phyloP scores from a whole-genome alignment of 768 basidiomycete genomes.

The Lactarius deliciosus region DNA sequence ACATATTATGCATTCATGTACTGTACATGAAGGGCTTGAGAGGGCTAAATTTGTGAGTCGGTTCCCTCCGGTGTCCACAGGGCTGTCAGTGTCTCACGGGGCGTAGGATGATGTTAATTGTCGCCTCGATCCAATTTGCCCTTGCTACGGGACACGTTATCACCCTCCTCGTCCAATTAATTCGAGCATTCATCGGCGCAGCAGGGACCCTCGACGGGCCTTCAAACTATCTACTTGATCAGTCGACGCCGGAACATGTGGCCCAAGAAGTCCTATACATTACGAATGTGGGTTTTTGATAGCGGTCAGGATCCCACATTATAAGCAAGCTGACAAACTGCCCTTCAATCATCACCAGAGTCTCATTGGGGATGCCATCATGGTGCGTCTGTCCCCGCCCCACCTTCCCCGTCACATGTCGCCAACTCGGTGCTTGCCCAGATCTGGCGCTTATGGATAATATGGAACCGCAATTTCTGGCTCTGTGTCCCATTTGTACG shows the following conservation, averaged over 20 bases:
- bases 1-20: constrained; percentile 9
- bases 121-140: constrained; percentile 15
- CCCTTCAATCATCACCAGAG: neutral
- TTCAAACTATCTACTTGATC: neutral
- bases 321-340: neutral
- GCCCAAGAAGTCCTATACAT: constrained; percentile 17
- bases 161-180: constrained; percentile 17
- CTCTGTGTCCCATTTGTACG: constrained; percentile 20
- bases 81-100: neutral
- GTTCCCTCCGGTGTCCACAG: neutral
- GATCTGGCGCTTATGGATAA: constrained; percentile 28
- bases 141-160: constrained; percentile 19
- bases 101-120: constrained; percentile 16
- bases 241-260: constrained; percentile 15
- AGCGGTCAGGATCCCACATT: too few species aligned
- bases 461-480: constrained; percentile 21
- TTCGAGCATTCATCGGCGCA: constrained; percentile 8
- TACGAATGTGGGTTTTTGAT: constrained; percentile 13
- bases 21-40: constrained; percentile 11
- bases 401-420: neutral
- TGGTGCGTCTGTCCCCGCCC: neutral
- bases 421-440: neutral
- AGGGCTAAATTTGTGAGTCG: constrained; percentile 12
- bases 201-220: neutral
- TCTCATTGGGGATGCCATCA: constrained; percentile 23